A percentile compares a stretch with the other conserved stretches of the same genome.
Conservation (phyloP, 1,284 basidiomycete genomes). For the Flammula alnicola region DNA sequence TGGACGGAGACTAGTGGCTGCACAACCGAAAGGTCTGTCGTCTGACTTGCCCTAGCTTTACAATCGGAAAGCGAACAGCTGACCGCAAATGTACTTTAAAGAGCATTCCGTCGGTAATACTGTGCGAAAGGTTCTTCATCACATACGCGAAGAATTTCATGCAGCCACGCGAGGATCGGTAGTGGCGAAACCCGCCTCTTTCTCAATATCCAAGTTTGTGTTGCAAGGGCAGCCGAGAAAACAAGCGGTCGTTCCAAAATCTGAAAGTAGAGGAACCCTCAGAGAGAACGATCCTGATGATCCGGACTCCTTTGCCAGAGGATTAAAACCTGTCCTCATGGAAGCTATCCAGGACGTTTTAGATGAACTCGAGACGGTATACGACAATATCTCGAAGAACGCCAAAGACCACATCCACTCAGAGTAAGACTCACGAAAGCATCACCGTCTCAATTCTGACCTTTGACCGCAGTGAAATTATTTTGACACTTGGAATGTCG, state of each 20-base stretch:
- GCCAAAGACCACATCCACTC: conserved; percentile 97
- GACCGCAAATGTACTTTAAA: conserved; percentile 32
- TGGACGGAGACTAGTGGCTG: conserved; percentile 81
- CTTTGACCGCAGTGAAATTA: conserved; percentile 78
- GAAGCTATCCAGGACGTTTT: conserved; percentile 93
- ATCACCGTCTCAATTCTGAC: neutral
- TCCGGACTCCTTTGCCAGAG: conserved; percentile 72
- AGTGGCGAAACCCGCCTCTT: conserved; percentile 45
- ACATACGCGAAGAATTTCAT: conserved; percentile 92
- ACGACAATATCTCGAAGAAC: conserved; percentile 93
- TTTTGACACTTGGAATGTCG: conserved; percentile 94
- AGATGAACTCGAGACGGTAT: conserved; percentile 95
- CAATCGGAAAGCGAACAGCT: neutral
- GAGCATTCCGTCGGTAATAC: conserved; percentile 96
- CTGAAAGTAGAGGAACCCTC: conserved; percentile 56
- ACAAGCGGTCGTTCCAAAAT: conserved; percentile 51
- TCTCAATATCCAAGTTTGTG: conserved; percentile 80
- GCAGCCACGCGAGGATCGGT: conserved; percentile 58
- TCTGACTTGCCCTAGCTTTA: conserved; percentile 1
- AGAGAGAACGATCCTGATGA: conserved; percentile 74
- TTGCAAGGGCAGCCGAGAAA: conserved; percentile 74
- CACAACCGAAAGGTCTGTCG: conserved; percentile 86
- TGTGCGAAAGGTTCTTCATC: conserved; percentile 87
- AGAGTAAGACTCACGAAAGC: conserved; percentile 61
- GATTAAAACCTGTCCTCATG: conserved; percentile 80